Conservation (phyloP, 805 yeast genomes). For the Myxozyma lipomycoides region DNA sequence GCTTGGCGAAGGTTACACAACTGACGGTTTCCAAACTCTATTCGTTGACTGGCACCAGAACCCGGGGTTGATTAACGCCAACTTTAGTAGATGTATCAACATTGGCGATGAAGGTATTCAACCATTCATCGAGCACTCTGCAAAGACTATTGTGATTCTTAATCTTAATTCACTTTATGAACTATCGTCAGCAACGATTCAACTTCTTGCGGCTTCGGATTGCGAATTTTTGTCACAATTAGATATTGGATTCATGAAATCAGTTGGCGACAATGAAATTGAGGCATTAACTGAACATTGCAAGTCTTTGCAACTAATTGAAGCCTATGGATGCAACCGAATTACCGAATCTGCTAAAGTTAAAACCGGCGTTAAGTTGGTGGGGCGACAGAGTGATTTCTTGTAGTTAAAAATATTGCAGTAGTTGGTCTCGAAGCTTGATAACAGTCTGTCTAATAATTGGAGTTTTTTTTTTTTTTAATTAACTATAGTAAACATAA, state of each 20-base stretch:
- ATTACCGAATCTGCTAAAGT: conserved; percentile 54
- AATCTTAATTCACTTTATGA: conserved; percentile 68
- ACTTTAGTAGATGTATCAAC: conserved; percentile 60
- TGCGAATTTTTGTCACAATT: conserved; percentile 61
- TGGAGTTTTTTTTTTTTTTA: no score
- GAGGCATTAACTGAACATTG: conserved; percentile 56
- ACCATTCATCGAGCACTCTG: conserved; percentile 59
- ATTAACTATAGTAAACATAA: no score
- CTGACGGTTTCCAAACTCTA: conserved; percentile 58
- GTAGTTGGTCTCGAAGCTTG: no score
- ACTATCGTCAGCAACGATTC: conserved; percentile 44
- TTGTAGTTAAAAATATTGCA: conserved; percentile 11
- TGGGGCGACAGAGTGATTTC: conserved; percentile 68
- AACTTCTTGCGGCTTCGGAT: conserved; percentile 31
- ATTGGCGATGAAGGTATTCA: conserved; percentile 61
- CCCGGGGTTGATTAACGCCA: conserved; percentile 56
- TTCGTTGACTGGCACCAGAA: conserved; percentile 51
- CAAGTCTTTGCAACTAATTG: conserved; percentile 59
- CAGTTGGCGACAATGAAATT: conserved; percentile 67
- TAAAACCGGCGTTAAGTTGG: conserved; percentile 54
- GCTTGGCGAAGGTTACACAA: conserved; percentile 60
- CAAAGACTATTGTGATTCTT: conserved; percentile 61
- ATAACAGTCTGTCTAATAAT: neutral
- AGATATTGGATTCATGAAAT: conserved; percentile 76
- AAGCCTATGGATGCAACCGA: conserved; percentile 49